These are phyloP conservation scores for Calonectria hongkongensis DNA, from an alignment of 2,329 filamentous ascomycete genomes.

Conservation along the genomic window DNA sequence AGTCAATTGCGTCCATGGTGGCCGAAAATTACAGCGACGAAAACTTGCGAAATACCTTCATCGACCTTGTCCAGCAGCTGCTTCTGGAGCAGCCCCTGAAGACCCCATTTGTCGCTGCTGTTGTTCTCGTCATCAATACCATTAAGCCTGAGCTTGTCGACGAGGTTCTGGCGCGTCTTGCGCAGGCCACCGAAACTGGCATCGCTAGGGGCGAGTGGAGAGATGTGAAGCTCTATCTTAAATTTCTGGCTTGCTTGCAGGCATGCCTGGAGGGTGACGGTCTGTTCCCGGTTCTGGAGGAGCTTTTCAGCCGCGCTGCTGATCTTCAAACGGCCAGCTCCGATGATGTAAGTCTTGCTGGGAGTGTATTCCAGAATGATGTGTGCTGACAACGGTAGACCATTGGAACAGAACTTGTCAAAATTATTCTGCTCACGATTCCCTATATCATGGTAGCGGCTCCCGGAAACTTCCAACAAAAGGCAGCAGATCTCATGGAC, in stretches of 20 bases:
- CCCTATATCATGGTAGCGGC: conserved; percentile 90
- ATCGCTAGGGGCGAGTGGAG: conserved; percentile 88
- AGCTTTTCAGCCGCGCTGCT: conserved; percentile 93
- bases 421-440: conserved; percentile 95
- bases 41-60: conserved; percentile 83
- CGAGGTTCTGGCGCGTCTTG: conserved; percentile 80
- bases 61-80: conserved; percentile 84
- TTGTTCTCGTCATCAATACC: conserved; percentile 86
- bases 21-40: conserved; percentile 91
- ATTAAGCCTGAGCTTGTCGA: conserved; percentile 84
- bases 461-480: conserved; percentile 81
- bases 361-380: not conserved
- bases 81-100: conserved; percentile 95
- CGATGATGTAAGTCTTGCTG: conserved; percentile 82
- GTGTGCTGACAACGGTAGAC: conserved; percentile 65
- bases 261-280: conserved; percentile 88
- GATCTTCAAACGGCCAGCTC: conserved; percentile 94
- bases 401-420: conserved; percentile 90
- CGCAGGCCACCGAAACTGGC: conserved; percentile 77
- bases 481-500: conserved; percentile 87
- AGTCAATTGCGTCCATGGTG: conserved; percentile 83
- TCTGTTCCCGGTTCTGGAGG: conserved; percentile 88
- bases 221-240: conserved; percentile 91
- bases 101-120: conserved; percentile 93
- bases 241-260: conserved; percentile 92